These are phyloP conservation scores for Rhizophlyctis rosea DNA, from an alignment of 192 early-diverging fungal genomes.

Conservation along the genomic window DNA sequence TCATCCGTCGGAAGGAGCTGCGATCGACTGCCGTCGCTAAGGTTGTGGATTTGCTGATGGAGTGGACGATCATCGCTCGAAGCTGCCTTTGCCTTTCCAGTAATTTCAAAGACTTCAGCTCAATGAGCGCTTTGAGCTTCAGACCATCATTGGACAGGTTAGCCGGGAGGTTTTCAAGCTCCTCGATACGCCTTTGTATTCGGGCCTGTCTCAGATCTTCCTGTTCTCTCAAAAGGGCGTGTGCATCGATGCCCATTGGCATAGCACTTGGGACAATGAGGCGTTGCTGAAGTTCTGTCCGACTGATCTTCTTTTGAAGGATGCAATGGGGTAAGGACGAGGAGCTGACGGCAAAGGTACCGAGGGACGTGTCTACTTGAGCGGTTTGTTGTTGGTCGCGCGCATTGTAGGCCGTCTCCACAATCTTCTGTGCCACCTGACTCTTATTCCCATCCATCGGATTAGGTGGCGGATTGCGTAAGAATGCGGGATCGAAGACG, in stretches of 20 bases:
- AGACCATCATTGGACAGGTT: constrained; percentile 64
- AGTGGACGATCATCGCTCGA: constrained; percentile 61
- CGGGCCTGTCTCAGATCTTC: constrained; percentile 70
- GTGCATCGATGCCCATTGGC: constrained; percentile 77
- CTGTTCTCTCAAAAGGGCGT: constrained; percentile 71
- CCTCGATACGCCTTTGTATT: constrained; percentile 73
- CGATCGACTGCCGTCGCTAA: constrained; percentile 79
- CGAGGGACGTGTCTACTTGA: constrained; percentile 9
- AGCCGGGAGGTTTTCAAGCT: constrained; percentile 68
- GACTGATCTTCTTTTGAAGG: constrained; percentile 56
- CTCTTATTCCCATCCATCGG: constrained; percentile 47
- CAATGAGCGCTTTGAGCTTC: constrained; percentile 78
- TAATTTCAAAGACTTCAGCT: constrained; percentile 82
- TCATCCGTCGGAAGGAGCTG: constrained; percentile 63
- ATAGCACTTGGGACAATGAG: constrained; percentile 29
- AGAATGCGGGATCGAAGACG: constrained; percentile 49
- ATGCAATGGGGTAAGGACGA: constrained; percentile 27
- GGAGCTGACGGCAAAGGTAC: not conserved
- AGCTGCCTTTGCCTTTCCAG: constrained; percentile 74
- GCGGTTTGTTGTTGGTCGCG: constrained; percentile 19
- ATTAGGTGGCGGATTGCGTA: constrained; percentile 14
- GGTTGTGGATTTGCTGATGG: constrained; percentile 70
- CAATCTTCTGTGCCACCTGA: constrained; percentile 45
- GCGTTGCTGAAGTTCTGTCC: constrained; percentile 26
- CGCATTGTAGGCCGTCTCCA: constrained; percentile 46